Base-by-base conservation (phyloP, 805 yeast species). In the Pichia rugopelliculosa region DNA sequence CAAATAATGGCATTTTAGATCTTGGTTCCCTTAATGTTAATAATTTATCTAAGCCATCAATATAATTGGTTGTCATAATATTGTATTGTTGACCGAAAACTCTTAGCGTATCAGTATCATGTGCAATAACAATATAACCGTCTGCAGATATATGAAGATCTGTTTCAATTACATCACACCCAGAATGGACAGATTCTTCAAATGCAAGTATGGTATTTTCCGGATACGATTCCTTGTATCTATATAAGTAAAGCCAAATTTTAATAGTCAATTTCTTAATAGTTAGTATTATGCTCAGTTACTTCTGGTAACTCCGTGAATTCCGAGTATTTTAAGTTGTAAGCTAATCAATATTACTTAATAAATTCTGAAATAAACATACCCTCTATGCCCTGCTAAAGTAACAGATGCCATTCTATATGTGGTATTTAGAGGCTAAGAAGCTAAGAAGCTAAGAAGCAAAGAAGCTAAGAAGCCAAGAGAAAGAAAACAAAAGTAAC, bases 141-240 rank as follows among this genome's bases (percentile, higher is more conserved):
- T 70, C 74, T 9, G 53, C 50, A 1, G 72, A 52, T 4, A 68
- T 52, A 47, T 69, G 74, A 11, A 69, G 50, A 53, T 70, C 73
- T 1, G 68, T 59, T 47, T 68, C 73, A 18, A 68, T 54, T 2
- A 66, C 62, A 5, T 53, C 46, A 43, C 70, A 65, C 1, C 70
- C 69, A 26, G 58, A 57, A 15, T 56, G 57, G 12, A 59, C 57
- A 1, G 72, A 71, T 39, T 66, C 61, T 6, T 65, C 59, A 44
- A 61, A 68, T 13, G 70, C 64, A 1, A 55, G 43, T 5, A 68
- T 52, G n/a, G 72, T 65, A 47, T 68, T 68, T 44, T 68, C 72
- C 2, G 71, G 71, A 44, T 44, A 65, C 10, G 44, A 38, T 13
- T 53, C 53, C 25, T 60, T 58, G 49, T 48, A 61, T 10, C 67